Evolutionary conservation across 192 early-diverging fungal genomes (phyloP).

Genomic region (Martensiomyces pterosporus): DNA sequence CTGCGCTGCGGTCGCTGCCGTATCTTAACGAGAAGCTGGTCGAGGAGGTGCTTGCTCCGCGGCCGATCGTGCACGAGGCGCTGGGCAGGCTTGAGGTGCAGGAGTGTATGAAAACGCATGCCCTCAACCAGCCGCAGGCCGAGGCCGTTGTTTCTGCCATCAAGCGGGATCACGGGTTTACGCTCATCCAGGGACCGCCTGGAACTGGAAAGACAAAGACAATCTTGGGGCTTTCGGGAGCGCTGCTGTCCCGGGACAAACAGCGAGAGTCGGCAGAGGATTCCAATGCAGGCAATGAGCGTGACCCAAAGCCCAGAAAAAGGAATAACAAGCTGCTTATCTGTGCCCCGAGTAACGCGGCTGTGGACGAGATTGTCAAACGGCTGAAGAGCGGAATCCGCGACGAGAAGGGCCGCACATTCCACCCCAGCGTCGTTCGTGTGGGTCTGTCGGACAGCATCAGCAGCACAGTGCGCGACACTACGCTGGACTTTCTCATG

Average conservation of each 20-base stretch:
- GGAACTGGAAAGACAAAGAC: constrained; percentile 87
- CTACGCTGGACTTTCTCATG: constrained; percentile 67
- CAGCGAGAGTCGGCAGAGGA: background rate
- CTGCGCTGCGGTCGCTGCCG: constrained; percentile 63
- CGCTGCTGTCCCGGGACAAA: constrained; percentile 42
- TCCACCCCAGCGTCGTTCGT: constrained; percentile 73
- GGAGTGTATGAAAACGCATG: constrained; percentile 55
- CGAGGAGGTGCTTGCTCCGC: constrained; percentile 62
- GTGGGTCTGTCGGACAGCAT: constrained; percentile 73
- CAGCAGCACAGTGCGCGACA: constrained; percentile 67
- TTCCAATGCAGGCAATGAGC: background rate
- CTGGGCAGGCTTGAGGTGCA: constrained; percentile 36
- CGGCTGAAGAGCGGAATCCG: constrained; percentile 76
- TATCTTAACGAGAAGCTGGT: constrained; percentile 54
- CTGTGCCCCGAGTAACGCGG: constrained; percentile 96
- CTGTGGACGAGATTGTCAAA: constrained; percentile 91
- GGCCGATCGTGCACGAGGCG: constrained; percentile 13
- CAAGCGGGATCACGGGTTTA: constrained; percentile 66
- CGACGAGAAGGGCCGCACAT: constrained; percentile 47
- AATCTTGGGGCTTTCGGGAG: constrained; percentile 77
- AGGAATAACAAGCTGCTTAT: constrained; percentile 66
- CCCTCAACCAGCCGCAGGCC: constrained; percentile 93
- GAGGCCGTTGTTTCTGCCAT: constrained; percentile 71
- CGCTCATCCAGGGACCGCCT: constrained; percentile 78
- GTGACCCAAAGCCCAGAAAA: no score